A percentile compares a stretch with the other conserved stretches of the same genome.
These are phyloP conservation scores for Oryza officinalis DNA, from an alignment of 176 grass and related monocot species.

Conservation along the genomic window DNA sequence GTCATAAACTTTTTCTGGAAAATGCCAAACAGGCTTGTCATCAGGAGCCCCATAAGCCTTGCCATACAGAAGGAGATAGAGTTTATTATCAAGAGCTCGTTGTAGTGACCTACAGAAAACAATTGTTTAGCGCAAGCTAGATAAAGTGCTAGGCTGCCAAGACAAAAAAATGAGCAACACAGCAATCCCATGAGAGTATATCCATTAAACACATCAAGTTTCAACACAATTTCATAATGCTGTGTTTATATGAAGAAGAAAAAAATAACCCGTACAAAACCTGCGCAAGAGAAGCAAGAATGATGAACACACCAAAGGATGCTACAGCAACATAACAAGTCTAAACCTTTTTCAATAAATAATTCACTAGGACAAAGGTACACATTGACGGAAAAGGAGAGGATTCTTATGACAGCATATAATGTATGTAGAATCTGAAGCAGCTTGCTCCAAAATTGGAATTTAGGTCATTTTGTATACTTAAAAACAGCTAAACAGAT, in stretches of 20 bases:
- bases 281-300: not conserved
- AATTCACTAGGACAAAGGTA: not conserved
- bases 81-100: conserved; percentile 83
- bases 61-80: conserved; percentile 92
- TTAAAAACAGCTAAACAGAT: conserved; percentile 2
- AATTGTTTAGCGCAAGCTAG: conserved; percentile 10
- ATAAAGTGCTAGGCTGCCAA: not conserved
- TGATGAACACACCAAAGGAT: not conserved
- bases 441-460: not conserved
- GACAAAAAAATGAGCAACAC: not conserved
- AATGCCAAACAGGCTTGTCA: conserved; percentile 81
- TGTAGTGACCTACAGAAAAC: conserved; percentile 70
- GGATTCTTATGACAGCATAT: not conserved
- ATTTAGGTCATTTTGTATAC: not conserved
- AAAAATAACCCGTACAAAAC: not conserved
- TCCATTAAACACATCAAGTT: conserved; percentile 14
- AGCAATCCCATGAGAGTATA: not conserved
- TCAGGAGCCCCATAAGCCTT: conserved; percentile 60
- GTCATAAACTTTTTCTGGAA: conserved; percentile 91
- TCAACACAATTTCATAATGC: not conserved
- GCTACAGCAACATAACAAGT: not conserved
- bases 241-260: not conserved
- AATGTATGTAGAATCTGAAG: not conserved
- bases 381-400: not conserved
- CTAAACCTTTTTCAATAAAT: conserved; percentile 2